Base-by-base conservation (phyloP, 2,329 filamentous ascomycete species). In the Cadophora gregata region DNA sequence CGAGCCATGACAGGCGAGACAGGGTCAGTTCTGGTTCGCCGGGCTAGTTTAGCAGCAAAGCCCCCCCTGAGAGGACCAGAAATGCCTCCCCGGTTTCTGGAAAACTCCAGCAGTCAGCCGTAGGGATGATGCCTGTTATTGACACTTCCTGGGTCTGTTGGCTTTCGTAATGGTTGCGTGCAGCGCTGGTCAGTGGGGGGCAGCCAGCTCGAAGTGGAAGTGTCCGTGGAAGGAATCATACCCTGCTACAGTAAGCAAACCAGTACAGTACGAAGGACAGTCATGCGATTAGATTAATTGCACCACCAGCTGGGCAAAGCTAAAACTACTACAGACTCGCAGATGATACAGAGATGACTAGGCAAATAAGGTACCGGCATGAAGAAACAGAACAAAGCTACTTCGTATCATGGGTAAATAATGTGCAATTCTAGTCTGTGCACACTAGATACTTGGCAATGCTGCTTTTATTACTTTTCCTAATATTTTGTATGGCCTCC, bases 71-170 rank as follows among this genome's bases (percentile, higher is more conserved):
- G 8, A 45, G 14, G n/a, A n/a, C n/a, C 24, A 60, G 58, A 47
- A 48, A 45, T 45, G 25, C 36, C 36, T 60, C 58, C 58, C 58
- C 58, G 58, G 58, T 60, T 60, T 47, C 58, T 60, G 58, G 58
- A 31, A 60, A 31, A n/a, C 12, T 7, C 16, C 38, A 29, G 38
- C 25, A 48, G 58, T 14, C 24, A 45, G 25, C 19, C 14, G 58
- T 31, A 47, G 19, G 58, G 58, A 60, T 60, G 8, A 60, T 60
- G 58, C 58, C 42, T 47, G 42, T 12, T 21, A 47, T 21, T 29
- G n/a, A 38, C 10, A 25, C 10, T 14, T 5, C 55, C 42, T 27
- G 25, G 42, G 29, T 12, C 16, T 47, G 25, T 16, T n/a, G n/a
- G n/a, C n/a, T n/a, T n/a, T n/a, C n/a, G n/a, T 27, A 24, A 31